Evolutionary conservation across 208 protist species (phyloP).

Genomic region (Leishmania gerbilli): DNA sequence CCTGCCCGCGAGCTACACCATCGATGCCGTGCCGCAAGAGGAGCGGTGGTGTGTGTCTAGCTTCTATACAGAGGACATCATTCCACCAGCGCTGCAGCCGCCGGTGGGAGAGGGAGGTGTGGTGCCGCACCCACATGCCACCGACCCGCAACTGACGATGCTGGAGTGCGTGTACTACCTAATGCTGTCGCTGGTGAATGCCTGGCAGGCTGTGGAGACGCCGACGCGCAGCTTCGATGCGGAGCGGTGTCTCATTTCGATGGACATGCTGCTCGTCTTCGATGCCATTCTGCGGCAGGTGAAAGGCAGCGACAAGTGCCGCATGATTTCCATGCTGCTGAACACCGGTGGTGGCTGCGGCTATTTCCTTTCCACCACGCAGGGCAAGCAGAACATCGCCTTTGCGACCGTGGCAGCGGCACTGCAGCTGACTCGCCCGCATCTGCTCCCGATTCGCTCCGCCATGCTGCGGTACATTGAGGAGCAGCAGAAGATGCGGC

Average conservation of each 20-base stretch:
- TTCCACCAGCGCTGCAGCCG: not conserved
- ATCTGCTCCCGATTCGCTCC: constrained; percentile 47
- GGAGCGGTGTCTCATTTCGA: constrained; percentile 66
- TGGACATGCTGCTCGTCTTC: constrained; percentile 72
- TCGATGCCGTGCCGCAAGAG: constrained; percentile 21
- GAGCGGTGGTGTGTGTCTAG: constrained; percentile 26
- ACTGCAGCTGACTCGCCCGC: constrained; percentile 67
- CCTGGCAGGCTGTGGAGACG: constrained; percentile 83
- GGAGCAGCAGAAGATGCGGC: constrained; percentile 22
- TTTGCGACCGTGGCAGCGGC: constrained; percentile 50
- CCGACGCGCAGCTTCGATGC: constrained; percentile 67
- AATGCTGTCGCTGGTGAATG: constrained; percentile 61
- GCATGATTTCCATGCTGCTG: constrained; percentile 48
- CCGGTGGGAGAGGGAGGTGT: not conserved
- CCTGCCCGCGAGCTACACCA: constrained; percentile 13
- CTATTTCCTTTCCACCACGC: constrained; percentile 65
- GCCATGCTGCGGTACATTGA: constrained; percentile 66
- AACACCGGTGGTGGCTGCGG: constrained; percentile 38
- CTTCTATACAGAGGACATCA: constrained; percentile 32
- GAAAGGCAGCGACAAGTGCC: constrained; percentile 27
- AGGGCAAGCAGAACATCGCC: constrained; percentile 44
- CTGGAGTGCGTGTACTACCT: constrained; percentile 58
- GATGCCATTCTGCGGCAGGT: constrained; percentile 54
- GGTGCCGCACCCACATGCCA: constrained; percentile 16
- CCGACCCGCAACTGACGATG: constrained; percentile 44